Evolutionary conservation across 2,329 filamentous ascomycete genomes (phyloP).

Genomic region (Calonectria naviculata): DNA sequence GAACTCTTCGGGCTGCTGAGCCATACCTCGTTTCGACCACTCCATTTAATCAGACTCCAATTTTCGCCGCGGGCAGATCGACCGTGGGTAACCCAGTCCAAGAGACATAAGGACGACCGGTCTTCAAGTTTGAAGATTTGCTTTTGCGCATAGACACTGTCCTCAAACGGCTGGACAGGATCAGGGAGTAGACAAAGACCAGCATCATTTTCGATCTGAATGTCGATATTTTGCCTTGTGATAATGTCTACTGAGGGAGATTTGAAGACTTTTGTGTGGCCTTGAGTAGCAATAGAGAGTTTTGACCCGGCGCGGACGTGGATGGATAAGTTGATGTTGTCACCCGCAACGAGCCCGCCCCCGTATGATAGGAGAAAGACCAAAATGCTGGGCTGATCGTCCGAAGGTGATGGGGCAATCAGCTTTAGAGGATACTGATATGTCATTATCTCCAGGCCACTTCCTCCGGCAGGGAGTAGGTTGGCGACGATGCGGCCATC

Average conservation of each 20-base stretch:
- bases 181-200: slow-evolving; percentile 82
- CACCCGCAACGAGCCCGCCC: slow-evolving; percentile 90
- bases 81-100: slow-evolving; percentile 96
- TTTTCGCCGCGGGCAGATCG: slow-evolving; percentile 86
- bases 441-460: slow-evolving; percentile 78
- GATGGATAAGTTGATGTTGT: slow-evolving; percentile 80
- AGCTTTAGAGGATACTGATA: slow-evolving; percentile 98
- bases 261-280: slow-evolving; percentile 97
- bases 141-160: slow-evolving; percentile 84
- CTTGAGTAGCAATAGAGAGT: slow-evolving; percentile 76
- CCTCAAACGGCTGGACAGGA: slow-evolving; percentile 90
- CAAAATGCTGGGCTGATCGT: slow-evolving; percentile 74
- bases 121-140: slow-evolving; percentile 78
- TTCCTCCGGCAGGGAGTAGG: slow-evolving; percentile 76
- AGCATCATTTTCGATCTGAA: slow-evolving; percentile 61
- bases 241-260: slow-evolving; percentile 66
- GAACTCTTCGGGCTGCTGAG: slow-evolving; percentile 45
- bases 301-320: slow-evolving; percentile 72
- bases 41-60: slow-evolving; percentile 86
- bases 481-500: slow-evolving; percentile 81
- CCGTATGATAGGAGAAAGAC: slow-evolving; percentile 95
- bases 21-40: slow-evolving; percentile 91
- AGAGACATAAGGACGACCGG: slow-evolving; percentile 76
- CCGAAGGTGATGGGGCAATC: slow-evolving; percentile 79
- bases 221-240: slow-evolving; percentile 68